These are phyloP conservation scores for Pestalotiopsis sp. DNA, from an alignment of 2,329 filamentous ascomycete genomes.

Conservation along the genomic window DNA sequence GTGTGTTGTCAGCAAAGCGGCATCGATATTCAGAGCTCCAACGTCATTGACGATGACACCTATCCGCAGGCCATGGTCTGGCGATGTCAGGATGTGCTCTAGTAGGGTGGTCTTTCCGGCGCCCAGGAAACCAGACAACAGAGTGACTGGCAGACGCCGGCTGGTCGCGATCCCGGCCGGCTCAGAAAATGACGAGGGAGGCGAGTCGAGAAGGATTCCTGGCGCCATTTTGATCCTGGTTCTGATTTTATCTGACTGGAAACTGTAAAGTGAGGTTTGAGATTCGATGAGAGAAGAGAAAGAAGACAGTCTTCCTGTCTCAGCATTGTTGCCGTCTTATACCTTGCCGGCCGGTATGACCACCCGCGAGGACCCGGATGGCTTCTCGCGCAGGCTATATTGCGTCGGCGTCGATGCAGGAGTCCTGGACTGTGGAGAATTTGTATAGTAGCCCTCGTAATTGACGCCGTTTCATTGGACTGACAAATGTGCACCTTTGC, in stretches of 20 bases:
- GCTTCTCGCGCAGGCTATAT: neutral
- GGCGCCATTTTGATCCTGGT: neutral
- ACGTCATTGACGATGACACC: slow-evolving; percentile 77
- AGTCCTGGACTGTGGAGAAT: neutral
- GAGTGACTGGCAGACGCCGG: slow-evolving; percentile 13
- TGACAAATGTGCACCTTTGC: neutral
- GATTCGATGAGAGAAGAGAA: neutral
- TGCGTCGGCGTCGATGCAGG: neutral
- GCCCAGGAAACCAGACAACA: slow-evolving; percentile 14
- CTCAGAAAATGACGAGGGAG: neutral
- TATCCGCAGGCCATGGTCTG: slow-evolving; percentile 67
- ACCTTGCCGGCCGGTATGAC: neutral
- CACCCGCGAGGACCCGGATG: neutral
- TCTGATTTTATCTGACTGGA: neutral
- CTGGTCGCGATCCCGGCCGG: neutral
- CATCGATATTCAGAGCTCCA: slow-evolving; percentile 34
- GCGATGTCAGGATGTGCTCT: slow-evolving; percentile 65
- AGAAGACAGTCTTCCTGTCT: neutral
- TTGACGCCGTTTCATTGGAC: neutral
- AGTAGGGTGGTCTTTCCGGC: slow-evolving; percentile 70
- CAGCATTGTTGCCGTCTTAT: neutral
- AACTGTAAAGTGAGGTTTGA: neutral
- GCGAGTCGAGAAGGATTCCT: slow-evolving; percentile 3
- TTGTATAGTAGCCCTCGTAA: neutral
- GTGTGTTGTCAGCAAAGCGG: slow-evolving; percentile 66